Evolutionary conservation across 495 filamentous ascomycete species (phyloP), one percentile per base, ranked within the genome.

Genomic region (Coniosporium apollinis): DNA sequence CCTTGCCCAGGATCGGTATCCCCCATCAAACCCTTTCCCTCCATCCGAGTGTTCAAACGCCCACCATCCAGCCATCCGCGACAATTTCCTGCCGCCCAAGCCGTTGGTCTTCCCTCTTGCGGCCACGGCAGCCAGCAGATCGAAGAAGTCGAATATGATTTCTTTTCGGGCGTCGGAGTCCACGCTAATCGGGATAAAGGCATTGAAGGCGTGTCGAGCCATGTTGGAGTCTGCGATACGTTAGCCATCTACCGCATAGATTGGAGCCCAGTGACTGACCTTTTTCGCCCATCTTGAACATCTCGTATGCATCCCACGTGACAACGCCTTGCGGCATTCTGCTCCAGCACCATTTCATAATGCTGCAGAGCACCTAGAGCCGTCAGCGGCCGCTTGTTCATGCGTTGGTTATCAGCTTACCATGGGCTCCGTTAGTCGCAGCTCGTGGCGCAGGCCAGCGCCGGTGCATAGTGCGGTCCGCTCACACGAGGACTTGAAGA

Each of bases 271-370:
- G n/a, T 19, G 3, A 13, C 48, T 45, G 74, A 93, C 85, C 84
- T 66, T 79, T 70, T 61, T 96, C 89, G 47, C 87, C 89, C 46
- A 92, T 79, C 52, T 76, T 82, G 65, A 97, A 97, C 11, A 94
- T 62, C 44, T 96, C 85, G 49, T 97, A 97, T 18, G 82, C 84
- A 43, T 94, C 83, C 91, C 91, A 96, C 34, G 82, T 82, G 31
- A 97, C 86, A 9, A 97, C 74, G 47, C 89, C 89, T 33, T 87
- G 85, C 24, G 78, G 72, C 24, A 97, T 62, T 65, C 89, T 70
- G 56, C 82, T 85, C 89, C 89, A 97, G 55, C 89, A 94, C 89
- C 89, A 97, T 65, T 96, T 97, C 44, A 94, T 61, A 20, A 94
- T 83, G 49, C 85, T 86, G 44, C 82, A 84, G 30, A 97, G 65